Evolutionary conservation across 2,329 filamentous ascomycete genomes (phyloP).

Genomic region (Epichloe sibirici): DNA sequence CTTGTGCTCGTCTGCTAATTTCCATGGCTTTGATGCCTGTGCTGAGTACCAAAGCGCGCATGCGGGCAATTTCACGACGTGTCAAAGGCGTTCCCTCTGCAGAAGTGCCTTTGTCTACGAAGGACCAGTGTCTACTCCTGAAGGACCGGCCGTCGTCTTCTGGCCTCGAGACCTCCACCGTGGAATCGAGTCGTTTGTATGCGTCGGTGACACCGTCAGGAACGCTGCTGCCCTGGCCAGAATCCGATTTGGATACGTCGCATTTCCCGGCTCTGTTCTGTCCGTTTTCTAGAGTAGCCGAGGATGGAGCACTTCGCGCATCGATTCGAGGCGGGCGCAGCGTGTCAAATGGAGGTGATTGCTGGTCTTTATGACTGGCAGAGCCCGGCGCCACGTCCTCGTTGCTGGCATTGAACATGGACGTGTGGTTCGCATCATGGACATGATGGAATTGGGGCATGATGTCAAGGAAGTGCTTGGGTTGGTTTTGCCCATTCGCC

Average conservation of each 20-base stretch:
- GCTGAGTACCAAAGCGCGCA: slow-evolving; percentile 63
- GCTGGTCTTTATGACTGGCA: slow-evolving; percentile 17
- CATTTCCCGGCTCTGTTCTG: slow-evolving; percentile 14
- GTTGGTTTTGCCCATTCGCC: slow-evolving; percentile 17
- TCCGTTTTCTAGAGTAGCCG: slow-evolving; percentile 18
- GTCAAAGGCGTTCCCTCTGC: slow-evolving; percentile 32
- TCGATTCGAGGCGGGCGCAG: slow-evolving; percentile 39
- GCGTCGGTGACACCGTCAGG: slow-evolving; percentile 18
- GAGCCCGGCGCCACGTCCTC: slow-evolving; percentile 7
- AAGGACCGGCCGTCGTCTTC: slow-evolving; percentile 12
- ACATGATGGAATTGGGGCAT: slow-evolving; percentile 38
- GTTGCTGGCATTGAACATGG: slow-evolving; percentile 8
- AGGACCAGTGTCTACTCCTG: slow-evolving; percentile 36
- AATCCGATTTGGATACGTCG: slow-evolving; percentile 29
- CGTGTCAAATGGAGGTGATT: slow-evolving; percentile 33
- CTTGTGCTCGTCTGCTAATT: slow-evolving; percentile 54
- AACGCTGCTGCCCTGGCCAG: slow-evolving; percentile 14
- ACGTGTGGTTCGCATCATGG: slow-evolving; percentile 14
- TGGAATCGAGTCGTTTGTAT: slow-evolving; percentile 25
- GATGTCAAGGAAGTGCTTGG: slow-evolving; percentile 36
- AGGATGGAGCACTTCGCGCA: slow-evolving; percentile 27
- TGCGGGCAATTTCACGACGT: slow-evolving; percentile 67
- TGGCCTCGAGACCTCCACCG: slow-evolving; percentile 15
- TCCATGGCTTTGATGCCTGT: slow-evolving; percentile 86
- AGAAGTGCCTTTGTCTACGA: slow-evolving; percentile 30